Evolutionary conservation across 2,329 filamentous ascomycete genomes (phyloP).

Genomic region (Lachnellula subtilissima): DNA sequence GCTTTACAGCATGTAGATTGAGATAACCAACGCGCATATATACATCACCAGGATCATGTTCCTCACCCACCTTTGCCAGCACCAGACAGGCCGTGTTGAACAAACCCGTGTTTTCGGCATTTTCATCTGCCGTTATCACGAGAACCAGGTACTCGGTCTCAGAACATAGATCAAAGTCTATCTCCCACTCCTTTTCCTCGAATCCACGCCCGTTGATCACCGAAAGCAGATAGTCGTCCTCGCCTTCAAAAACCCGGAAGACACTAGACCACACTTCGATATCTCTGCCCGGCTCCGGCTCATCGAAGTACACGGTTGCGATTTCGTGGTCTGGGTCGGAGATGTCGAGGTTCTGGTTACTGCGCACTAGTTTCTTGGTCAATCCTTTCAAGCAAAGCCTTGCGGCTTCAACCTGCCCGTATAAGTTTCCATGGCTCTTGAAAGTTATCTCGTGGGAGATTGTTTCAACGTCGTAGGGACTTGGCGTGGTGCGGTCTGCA

Average conservation of each 20-base stretch:
- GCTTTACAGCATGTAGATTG: neutral
- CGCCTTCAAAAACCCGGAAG: no score
- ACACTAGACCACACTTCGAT: neutral
- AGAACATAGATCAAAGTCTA: no score
- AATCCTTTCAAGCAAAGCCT: neutral
- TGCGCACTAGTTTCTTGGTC: neutral
- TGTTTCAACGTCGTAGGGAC: no score
- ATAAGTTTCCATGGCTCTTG: neutral
- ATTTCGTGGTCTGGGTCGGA: neutral
- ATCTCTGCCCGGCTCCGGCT: neutral
- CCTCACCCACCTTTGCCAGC: neutral
- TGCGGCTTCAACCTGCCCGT: neutral
- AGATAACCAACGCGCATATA: neutral
- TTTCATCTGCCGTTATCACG: neutral
- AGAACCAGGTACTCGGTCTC: no score
- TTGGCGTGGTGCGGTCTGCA: no score
- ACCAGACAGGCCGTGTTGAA: neutral
- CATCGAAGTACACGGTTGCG: neutral
- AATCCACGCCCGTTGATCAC: no score
- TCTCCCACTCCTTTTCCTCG: no score
- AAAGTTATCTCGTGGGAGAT: no score
- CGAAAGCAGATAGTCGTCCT: no score
- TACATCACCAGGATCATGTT: neutral
- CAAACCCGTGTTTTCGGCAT: neutral
- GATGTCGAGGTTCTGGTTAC: neutral